Base-by-base conservation (phyloP, 345 rosid species). In the Brassica cretica region DNA sequence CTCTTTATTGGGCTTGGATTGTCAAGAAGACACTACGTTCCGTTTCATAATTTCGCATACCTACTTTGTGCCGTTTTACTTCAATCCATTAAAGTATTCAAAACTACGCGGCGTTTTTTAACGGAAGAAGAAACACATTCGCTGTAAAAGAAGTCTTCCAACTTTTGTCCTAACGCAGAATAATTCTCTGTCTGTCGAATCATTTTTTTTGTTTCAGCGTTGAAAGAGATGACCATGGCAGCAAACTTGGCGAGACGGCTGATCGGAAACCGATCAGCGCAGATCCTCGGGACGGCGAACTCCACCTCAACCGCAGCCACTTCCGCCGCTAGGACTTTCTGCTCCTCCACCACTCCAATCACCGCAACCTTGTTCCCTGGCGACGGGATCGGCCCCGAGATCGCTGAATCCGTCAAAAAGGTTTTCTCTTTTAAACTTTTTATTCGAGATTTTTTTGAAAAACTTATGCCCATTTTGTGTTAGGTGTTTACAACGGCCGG, bases 371-470 rank as follows among this genome's bases (percentile, higher is more conserved):
- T 96, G 70, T 96, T 96, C 77, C 98, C 99, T 60, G 99, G 98
- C 71, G 98, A 96, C 53, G 99, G 98, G 73, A 91, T 94, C 82
- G 99, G 99, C 74, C 99, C 99, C 33, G 99, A 95, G 87, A 95
- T 95, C 84, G 98, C 99, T 14, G 90, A 89, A 62, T 88, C 99
- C 71, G 98, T 93, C 81, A 96, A 96, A 81, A 77, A 91, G 94
- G 99, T 88, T 27, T 27, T 27, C 30, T 27, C 30, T 27, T 27
- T 27, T 27, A 27, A 35, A 16, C 1, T 18, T 59, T 46, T 46
- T 29, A 11, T 66, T 59, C 5, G 41, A 3, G 15, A 35, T 2
- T 35, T 7, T 7, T 35, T 35, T 35, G 10, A 35, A 35, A 6
- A 35, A 35, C 9, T 8, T 35, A 35, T 2, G 10, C 41, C 10